Conservation (phyloP, 148 eudicot genomes). For the Vaccinium corymbosum region DNA sequence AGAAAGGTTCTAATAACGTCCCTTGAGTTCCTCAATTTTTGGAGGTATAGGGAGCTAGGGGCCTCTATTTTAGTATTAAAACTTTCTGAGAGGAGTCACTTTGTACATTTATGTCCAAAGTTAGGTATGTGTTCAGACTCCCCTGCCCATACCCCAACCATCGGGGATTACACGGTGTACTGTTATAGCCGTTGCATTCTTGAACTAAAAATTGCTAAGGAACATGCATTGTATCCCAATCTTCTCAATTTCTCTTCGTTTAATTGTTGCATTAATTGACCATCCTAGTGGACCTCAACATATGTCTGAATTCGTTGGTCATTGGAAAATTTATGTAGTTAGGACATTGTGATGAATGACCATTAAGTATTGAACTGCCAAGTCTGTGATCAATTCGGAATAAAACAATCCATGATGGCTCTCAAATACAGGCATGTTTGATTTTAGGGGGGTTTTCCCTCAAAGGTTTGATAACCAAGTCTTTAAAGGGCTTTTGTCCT, state of each 20-base stretch:
- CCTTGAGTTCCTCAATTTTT: background rate
- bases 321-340: too few relatives aligned
- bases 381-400: too few relatives aligned
- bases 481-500: background rate
- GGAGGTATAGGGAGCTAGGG: background rate
- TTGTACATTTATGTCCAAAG: background rate
- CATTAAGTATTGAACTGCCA: background rate
- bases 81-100: background rate
- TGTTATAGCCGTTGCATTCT: too few relatives aligned
- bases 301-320: background rate
- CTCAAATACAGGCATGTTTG: too few relatives aligned
- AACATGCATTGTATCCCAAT: too few relatives aligned
- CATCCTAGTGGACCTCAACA: too few relatives aligned
- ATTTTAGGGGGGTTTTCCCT: background rate
- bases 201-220: too few relatives aligned
- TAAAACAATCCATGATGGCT: background rate
- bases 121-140: too few relatives aligned
- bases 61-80: background rate
- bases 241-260: too few relatives aligned
- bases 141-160: too few relatives aligned
- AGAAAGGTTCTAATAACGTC: background rate
- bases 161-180: too few relatives aligned
- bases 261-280: too few relatives aligned
- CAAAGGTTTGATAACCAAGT: background rate
- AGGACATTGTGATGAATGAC: background rate